These are phyloP conservation scores for Cryptococcus sp. DNA, from an alignment of 1,284 basidiomycete species.

Conservation along the genomic window DNA sequence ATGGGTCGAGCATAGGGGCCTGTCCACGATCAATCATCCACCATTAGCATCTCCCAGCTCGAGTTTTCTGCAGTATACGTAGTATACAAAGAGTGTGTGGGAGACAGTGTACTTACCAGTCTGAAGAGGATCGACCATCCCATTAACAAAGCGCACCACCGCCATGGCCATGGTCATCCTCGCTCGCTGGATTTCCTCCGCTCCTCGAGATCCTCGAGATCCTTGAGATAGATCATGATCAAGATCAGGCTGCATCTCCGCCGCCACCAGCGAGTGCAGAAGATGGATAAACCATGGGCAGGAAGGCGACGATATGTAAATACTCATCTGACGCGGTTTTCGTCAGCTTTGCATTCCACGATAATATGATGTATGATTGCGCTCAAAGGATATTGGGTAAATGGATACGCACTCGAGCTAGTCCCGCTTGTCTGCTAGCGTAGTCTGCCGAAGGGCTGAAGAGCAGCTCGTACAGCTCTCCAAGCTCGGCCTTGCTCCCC, in stretches of 20 bases:
- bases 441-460: constrained; percentile 68
- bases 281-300: constrained; percentile 63
- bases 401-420: constrained; percentile 65
- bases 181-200: constrained; percentile 59
- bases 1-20: constrained; percentile 79
- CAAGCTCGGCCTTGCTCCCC: constrained; percentile 71
- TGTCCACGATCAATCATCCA: constrained; percentile 12
- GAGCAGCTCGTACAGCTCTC: constrained; percentile 77
- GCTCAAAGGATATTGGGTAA: too few species aligned
- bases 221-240: constrained; percentile 37
- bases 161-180: constrained; percentile 68
- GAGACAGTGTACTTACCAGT: constrained; percentile 59
- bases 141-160: constrained; percentile 83
- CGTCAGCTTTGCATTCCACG: background rate
- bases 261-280: constrained; percentile 65
- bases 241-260: constrained; percentile 57
- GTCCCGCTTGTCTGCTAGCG: constrained; percentile 62
- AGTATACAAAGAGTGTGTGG: background rate
- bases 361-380: background rate
- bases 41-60: background rate
- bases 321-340: constrained; percentile 57
- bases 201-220: constrained; percentile 55
- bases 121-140: constrained; percentile 91
- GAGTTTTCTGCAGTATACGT: too few species aligned
- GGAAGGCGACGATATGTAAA: constrained; percentile 71